Conservation (phyloP, 306 rosid species). For the Vigna trinervia region DNA sequence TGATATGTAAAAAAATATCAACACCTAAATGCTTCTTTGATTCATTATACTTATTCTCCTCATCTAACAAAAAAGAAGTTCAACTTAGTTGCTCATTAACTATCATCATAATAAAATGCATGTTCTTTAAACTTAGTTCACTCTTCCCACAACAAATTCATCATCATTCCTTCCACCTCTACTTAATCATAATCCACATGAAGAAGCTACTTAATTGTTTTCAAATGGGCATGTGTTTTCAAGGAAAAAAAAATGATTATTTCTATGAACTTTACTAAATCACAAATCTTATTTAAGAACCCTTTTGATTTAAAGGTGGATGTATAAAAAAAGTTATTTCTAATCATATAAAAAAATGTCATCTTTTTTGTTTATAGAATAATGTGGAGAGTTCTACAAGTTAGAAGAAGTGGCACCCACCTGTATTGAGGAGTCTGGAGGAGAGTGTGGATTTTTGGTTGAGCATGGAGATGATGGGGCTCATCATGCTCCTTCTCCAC, state of each 20-base stretch:
- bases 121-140: background rate
- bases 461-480: slow-evolving; percentile 20
- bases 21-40: background rate
- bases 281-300: no score
- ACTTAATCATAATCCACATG: background rate
- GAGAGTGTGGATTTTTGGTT: slow-evolving; percentile 42
- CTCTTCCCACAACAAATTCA: background rate
- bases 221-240: background rate
- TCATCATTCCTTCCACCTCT: background rate
- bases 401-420: slow-evolving; percentile 44
- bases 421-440: slow-evolving; percentile 59
- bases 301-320: no score
- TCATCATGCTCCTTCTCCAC: slow-evolving; percentile 39
- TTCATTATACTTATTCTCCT: background rate
- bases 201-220: background rate
- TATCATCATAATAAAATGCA: background rate
- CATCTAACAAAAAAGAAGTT: background rate
- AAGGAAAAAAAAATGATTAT: no score
- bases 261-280: no score
- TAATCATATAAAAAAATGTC: no score
- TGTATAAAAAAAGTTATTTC: no score
- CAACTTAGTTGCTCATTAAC: background rate
- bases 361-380: no score
- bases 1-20: background rate
- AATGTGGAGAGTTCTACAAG: background rate